Percentiles rank a stretch among this genome's conserved stretches.
These are phyloP conservation scores for Xylariaceae sp. DNA, from an alignment of 2,329 filamentous ascomycete species.

Conservation along the genomic window DNA sequence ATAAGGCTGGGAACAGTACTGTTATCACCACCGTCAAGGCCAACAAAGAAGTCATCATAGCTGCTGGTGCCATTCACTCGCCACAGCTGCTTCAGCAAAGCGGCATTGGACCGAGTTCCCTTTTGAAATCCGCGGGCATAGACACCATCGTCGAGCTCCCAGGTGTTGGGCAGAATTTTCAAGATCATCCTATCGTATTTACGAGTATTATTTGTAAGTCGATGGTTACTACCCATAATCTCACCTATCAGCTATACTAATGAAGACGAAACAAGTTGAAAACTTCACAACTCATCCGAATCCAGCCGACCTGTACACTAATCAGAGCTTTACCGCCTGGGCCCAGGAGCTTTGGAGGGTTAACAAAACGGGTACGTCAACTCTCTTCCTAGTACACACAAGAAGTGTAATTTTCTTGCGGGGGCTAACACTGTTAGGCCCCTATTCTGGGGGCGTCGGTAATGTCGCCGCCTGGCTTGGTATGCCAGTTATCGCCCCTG, in stretches of 20 bases:
- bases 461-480: conserved; percentile 47
- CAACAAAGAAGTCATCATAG: conserved; percentile 52
- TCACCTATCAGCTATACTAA: not conserved
- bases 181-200: conserved; percentile 51
- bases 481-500: conserved; percentile 44
- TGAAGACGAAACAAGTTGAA: conserved; percentile 19
- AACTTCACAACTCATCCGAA: conserved; percentile 41
- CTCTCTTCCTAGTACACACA: conserved; percentile 41
- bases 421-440: not conserved
- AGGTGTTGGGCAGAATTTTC: conserved; percentile 57
- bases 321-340: conserved; percentile 38
- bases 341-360: conserved; percentile 39
- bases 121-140: conserved; percentile 53
- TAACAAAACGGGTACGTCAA: conserved; percentile 37
- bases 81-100: conserved; percentile 47
- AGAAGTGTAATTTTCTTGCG: too few species aligned
- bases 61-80: conserved; percentile 51
- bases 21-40: conserved; percentile 36
- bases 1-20: conserved; percentile 27
- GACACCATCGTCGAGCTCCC: conserved; percentile 50
- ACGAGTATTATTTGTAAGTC: conserved; percentile 38
- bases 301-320: conserved; percentile 37
- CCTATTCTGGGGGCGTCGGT: conserved; percentile 39
- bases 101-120: conserved; percentile 47
- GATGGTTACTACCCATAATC: too few species aligned